phyloP scores from a whole-genome alignment of 2,329 filamentous ascomycete genomes.

The Cercospora sp. region DNA sequence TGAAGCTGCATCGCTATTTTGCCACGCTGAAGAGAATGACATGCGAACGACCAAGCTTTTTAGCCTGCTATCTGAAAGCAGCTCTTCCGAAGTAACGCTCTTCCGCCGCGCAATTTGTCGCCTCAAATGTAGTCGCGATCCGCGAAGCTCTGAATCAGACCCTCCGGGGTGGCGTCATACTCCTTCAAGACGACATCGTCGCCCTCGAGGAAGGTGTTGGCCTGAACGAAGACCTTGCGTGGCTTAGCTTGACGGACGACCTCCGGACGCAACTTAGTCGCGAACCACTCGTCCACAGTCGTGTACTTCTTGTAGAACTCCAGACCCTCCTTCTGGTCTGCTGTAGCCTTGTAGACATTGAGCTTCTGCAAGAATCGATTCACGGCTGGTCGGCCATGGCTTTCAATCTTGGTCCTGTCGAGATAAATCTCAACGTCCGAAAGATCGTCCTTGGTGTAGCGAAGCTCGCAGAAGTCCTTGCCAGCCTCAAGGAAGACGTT shows the following conservation, averaged over 20 bases:
- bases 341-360: constrained; percentile 89
- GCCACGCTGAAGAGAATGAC: neutral
- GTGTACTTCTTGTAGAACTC: constrained; percentile 84
- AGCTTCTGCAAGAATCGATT: constrained; percentile 86
- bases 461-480: constrained; percentile 81
- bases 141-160: constrained; percentile 75
- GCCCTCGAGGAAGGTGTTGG: constrained; percentile 71
- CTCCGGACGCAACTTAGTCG: constrained; percentile 72
- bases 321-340: constrained; percentile 75
- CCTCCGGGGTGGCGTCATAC: constrained; percentile 78
- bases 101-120: neutral
- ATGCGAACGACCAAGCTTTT: neutral
- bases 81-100: neutral
- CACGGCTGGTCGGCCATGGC: constrained; percentile 77
- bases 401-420: constrained; percentile 83
- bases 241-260: constrained; percentile 77
- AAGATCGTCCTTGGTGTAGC: constrained; percentile 67
- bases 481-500: constrained; percentile 81
- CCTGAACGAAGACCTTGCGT: constrained; percentile 91
- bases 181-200: constrained; percentile 77
- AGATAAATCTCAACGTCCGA: constrained; percentile 80
- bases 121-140: constrained; percentile 42
- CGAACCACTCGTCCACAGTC: constrained; percentile 81
- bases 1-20: neutral
- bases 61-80: neutral